Conservation (phyloP, 495 filamentous ascomycete species). For the Aspergillus leporis region DNA sequence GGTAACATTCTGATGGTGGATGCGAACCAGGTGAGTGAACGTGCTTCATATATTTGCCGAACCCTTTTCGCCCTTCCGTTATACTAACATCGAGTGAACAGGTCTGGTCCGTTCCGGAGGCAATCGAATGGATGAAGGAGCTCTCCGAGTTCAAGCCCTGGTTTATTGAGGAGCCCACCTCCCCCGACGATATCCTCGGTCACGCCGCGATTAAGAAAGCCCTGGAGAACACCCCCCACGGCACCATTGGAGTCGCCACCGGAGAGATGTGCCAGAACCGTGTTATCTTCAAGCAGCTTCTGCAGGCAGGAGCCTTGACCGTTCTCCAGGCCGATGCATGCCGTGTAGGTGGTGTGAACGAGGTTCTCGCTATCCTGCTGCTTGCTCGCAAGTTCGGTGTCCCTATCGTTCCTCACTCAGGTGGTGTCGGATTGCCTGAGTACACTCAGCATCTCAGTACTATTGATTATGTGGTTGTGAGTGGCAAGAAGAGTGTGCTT, state of each 20-base stretch:
- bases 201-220: constrained; percentile 84
- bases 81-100: constrained; percentile 17
- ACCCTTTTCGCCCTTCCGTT: neutral
- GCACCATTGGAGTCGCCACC: constrained; percentile 79
- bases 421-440: constrained; percentile 88
- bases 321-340: constrained; percentile 92
- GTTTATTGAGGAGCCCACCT: constrained; percentile 98
- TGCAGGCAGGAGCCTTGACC: constrained; percentile 77
- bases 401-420: constrained; percentile 85
- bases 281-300: constrained; percentile 90
- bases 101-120: constrained; percentile 90
- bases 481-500: constrained; percentile 74
- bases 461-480: constrained; percentile 90
- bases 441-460: constrained; percentile 94
- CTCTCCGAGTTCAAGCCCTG: constrained; percentile 86
- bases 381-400: constrained; percentile 84
- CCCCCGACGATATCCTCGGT: constrained; percentile 87
- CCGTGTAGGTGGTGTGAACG: constrained; percentile 87
- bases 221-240: constrained; percentile 60
- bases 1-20: constrained; percentile 94
- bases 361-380: constrained; percentile 86
- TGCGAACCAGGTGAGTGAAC: constrained; percentile 71
- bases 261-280: constrained; percentile 98
- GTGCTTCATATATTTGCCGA: neutral
- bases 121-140: constrained; percentile 82